A percentile compares a stretch with the other conserved stretches of the same genome.
Evolutionary conservation across 1,284 basidiomycete species (phyloP).

Genomic region (Violaceomyces palustris): DNA sequence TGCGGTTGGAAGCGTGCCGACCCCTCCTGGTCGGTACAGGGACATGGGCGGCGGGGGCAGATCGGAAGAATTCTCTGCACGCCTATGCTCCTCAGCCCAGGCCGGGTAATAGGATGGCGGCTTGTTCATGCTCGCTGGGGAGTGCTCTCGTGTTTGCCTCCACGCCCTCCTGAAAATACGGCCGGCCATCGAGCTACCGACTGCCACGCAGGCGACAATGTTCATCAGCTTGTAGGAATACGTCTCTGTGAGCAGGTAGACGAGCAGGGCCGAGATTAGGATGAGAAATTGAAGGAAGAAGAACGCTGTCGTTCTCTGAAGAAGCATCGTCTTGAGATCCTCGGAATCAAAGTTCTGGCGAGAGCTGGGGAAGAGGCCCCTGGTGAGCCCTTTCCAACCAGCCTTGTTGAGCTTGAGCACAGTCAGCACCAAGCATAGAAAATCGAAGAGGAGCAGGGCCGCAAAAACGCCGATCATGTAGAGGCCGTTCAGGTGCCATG

Average conservation of each 20-base stretch:
- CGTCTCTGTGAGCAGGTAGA: constrained; percentile 19
- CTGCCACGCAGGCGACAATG: constrained; percentile 33
- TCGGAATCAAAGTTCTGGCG: constrained; percentile 24
- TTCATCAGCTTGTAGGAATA: constrained; percentile 34
- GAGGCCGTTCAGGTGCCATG: constrained; percentile 23
- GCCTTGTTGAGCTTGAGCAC: constrained; percentile 38
- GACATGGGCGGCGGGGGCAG: background rate
- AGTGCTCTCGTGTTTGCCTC: constrained; percentile 33
- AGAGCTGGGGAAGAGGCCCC: constrained; percentile 18
- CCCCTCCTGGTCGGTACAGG: too few species aligned
- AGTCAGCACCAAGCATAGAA: constrained; percentile 29
- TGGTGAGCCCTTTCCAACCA: constrained; percentile 28
- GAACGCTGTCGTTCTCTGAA: constrained; percentile 38
- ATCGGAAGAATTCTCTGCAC: too few species aligned
- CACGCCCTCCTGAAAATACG: constrained; percentile 39
- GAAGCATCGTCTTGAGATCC: constrained; percentile 40
- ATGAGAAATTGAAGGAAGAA: constrained; percentile 35
- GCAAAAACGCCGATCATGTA: constrained; percentile 27
- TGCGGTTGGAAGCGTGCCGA: too few species aligned
- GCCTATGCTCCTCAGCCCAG: constrained; percentile 29
- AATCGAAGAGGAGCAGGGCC: constrained; percentile 26
- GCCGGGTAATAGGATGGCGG: constrained; percentile 37
- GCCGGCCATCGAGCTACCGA: constrained; percentile 36
- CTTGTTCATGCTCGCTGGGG: constrained; percentile 21
- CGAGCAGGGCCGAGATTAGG: constrained; percentile 25